Base-by-base conservation (phyloP, 768 basidiomycete species). In the Xerocomellus intermedius region DNA sequence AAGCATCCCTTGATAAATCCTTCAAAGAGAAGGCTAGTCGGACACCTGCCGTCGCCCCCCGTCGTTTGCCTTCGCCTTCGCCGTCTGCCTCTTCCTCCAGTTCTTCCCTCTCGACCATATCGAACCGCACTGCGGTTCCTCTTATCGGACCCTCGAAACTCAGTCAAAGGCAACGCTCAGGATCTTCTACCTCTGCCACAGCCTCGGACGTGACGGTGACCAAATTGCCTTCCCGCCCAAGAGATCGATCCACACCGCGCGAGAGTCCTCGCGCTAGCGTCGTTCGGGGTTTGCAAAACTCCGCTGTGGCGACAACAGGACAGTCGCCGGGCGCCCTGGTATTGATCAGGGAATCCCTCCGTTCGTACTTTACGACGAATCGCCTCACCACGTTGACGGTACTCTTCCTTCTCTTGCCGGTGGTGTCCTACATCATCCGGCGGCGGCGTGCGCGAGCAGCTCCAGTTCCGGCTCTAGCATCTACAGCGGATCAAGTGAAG, bases 111-210 rank as follows among this genome's bases (percentile, higher is more conserved):
- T 89, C 88, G 0, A 88, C 86, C 8, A 77, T 81, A 3, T 90
- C 88, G 0, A 88, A 85, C 24, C 86, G 85, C 58, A 91, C 89
- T 5, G 77, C 84, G 3, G 83, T 87, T 21, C 88, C 87, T 42
- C 54, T 56, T 19, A 59, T 42, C 3, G 43, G 43, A 19, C 55
- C 56, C 13, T 55, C 61, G 33, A 62, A 57, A 43, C 57, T 61
- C 4, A 36, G 50, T 26, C 59, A 58, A 42, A 55, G 50, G 24
- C 56, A 55, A 22, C 60, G 52, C 14, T 51, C 65, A 7, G 22
- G 45, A 5, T 71, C 69, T 24, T 64, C 62, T 3, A 69, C 45
- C 3, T 69, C 70, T 33, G 24, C n/a, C n/a, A n/a, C 54, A 17
- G 39, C 59, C 22, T 71, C 69, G 22, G 65, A 67, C 21, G 48